Conservation (phyloP, 1,284 basidiomycete genomes). For the Neotropicomus parvogracilis region DNA sequence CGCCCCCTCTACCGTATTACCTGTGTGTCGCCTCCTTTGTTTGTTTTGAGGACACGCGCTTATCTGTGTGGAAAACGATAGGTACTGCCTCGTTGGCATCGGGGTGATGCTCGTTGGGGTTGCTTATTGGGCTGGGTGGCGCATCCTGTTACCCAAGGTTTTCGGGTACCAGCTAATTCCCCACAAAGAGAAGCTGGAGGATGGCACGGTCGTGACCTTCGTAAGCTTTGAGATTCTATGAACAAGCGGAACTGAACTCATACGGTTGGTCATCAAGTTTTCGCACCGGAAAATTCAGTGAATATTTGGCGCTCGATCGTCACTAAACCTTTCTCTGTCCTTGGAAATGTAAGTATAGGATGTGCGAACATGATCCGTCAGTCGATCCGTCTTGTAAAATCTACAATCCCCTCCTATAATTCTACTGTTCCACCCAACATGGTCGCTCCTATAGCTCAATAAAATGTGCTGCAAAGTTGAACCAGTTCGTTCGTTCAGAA, state of each 20-base stretch:
- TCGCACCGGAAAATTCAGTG: constrained; percentile 18
- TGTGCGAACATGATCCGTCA: too few relatives aligned
- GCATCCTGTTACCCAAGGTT: constrained; percentile 45
- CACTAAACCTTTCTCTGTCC: too few relatives aligned
- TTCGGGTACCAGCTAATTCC: constrained; percentile 50
- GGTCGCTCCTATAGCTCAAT: too few relatives aligned
- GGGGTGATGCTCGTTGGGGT: constrained; percentile 45
- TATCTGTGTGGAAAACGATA: constrained; percentile 14
- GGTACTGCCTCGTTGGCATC: constrained; percentile 57
- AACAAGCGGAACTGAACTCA: neutral
- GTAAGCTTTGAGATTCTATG: constrained; percentile 35
- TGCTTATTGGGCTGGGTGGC: constrained; percentile 56
- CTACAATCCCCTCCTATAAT: too few relatives aligned
- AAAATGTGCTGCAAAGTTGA: too few relatives aligned
- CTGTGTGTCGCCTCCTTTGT: constrained; percentile 35
- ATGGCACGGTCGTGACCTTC: constrained; percentile 55
- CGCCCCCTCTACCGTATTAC: constrained; percentile 58
- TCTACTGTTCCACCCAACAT: too few relatives aligned
- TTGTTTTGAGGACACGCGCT: neutral
- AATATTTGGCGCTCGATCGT: neutral
- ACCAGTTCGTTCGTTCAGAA: too few relatives aligned
- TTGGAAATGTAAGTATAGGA: too few relatives aligned
- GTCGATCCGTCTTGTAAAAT: too few relatives aligned
- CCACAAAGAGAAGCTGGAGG: constrained; percentile 45
- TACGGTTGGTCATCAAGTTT: constrained; percentile 14